Evolutionary conservation across 2,329 filamentous ascomycete genomes (phyloP).

Genomic region (Diaporthe helianthi): DNA sequence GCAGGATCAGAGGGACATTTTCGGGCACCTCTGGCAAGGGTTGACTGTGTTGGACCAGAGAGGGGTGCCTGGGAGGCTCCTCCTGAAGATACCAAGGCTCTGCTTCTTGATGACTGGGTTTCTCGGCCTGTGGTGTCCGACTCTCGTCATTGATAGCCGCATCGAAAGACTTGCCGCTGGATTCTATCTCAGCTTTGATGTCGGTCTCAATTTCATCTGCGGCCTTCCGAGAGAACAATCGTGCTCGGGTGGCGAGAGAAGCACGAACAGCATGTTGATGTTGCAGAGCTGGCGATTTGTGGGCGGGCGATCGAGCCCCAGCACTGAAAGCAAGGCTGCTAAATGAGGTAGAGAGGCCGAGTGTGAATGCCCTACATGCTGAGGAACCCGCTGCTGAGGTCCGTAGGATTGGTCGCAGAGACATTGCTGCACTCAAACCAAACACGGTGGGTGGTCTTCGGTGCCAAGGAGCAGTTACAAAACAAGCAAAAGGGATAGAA

Average conservation of each 20-base stretch:
- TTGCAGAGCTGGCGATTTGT: neutral
- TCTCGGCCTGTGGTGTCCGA: neutral
- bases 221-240: conserved; percentile 21
- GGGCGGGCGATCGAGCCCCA: conserved; percentile 5
- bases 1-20: conserved; percentile 74
- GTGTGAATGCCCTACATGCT: conserved; percentile 40
- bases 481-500: neutral
- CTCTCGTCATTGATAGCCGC: conserved; percentile 32
- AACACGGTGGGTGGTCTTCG: neutral
- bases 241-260: neutral
- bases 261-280: neutral
- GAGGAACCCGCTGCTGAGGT: conserved; percentile 42
- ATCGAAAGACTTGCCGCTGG: too few relatives aligned
- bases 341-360: conserved; percentile 39
- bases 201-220: conserved; percentile 31
- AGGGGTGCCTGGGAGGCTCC: conserved; percentile 62
- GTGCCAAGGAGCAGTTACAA: neutral
- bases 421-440: conserved; percentile 18
- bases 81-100: conserved; percentile 84
- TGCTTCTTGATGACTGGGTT: conserved; percentile 30
- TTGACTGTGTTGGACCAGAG: conserved; percentile 53
- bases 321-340: conserved; percentile 22
- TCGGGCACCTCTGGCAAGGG: conserved; percentile 64
- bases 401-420: conserved; percentile 39
- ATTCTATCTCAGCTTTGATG: neutral